A percentile compares a stretch with the other conserved stretches of the same genome.
phyloP scores from a whole-genome alignment of 2,329 filamentous ascomycete species.

The Trichoderma oligosporum region DNA sequence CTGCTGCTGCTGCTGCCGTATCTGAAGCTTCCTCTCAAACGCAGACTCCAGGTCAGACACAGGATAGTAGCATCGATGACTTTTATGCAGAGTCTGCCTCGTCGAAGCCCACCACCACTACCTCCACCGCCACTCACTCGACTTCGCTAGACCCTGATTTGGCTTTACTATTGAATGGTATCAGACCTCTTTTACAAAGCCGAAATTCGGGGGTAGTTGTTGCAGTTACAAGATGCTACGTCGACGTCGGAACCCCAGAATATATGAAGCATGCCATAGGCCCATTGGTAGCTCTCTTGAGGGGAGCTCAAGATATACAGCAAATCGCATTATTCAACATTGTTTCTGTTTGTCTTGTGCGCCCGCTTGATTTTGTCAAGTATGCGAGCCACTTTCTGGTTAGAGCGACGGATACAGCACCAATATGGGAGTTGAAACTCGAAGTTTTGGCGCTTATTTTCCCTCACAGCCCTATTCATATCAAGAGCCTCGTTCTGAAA shows the following conservation, averaged over 20 bases:
- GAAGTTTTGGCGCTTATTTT: conserved; percentile 90
- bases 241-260: conserved; percentile 74
- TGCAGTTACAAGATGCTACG: conserved; percentile 78
- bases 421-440: conserved; percentile 87
- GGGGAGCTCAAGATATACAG: conserved; percentile 81
- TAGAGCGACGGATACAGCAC: conserved; percentile 69
- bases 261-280: conserved; percentile 75
- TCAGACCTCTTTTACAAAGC: conserved; percentile 82
- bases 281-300: conserved; percentile 78
- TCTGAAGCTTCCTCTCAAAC: not conserved
- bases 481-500: conserved; percentile 82
- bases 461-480: conserved; percentile 68
- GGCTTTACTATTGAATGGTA: conserved; percentile 71
- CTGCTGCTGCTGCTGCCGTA: no score
- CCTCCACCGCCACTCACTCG: conserved; percentile 37
- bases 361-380: conserved; percentile 77
- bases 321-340: conserved; percentile 91
- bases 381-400: conserved; percentile 90
- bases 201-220: conserved; percentile 91
- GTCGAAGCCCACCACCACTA: conserved; percentile 40
- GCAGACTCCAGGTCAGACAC: conserved; percentile 25
- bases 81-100: conserved; percentile 72
- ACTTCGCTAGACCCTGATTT: conserved; percentile 75
- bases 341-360: conserved; percentile 78
- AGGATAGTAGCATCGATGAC: conserved; percentile 50